Conservation (phyloP, 192 early-diverging fungal genomes). For the Chytriomyces sp. region DNA sequence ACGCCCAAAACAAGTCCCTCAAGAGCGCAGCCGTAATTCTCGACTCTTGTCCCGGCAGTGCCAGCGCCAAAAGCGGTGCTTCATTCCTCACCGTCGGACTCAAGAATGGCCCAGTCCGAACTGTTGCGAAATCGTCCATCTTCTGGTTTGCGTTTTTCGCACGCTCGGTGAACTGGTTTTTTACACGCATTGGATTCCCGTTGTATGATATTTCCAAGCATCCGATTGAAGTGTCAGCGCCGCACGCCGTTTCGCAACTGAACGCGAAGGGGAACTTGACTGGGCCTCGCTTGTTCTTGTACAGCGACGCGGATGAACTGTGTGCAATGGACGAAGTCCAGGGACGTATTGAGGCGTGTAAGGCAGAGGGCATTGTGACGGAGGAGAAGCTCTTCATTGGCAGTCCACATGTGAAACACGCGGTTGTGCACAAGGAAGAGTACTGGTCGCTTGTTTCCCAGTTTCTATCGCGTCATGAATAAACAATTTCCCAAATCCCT, state of each 20-base stretch:
- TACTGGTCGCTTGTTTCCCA: too few relatives aligned
- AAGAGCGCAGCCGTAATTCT: not conserved
- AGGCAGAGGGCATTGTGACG: slow-evolving; percentile 6
- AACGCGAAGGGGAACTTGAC: slow-evolving; percentile 2
- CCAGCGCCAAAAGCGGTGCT: not conserved
- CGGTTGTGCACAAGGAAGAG: not conserved
- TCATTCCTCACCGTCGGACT: not conserved
- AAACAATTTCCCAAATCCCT: not conserved
- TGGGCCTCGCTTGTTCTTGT: slow-evolving; percentile 10
- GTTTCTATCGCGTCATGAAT: too few relatives aligned
- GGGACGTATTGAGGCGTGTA: not conserved
- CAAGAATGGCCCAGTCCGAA: not conserved
- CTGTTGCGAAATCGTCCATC: not conserved
- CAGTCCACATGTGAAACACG: slow-evolving; percentile 17
- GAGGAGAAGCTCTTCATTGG: not conserved
- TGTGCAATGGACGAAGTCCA: not conserved
- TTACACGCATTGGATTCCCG: too few relatives aligned
- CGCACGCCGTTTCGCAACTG: not conserved
- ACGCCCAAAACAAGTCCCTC: not conserved
- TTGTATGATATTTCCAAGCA: not conserved
- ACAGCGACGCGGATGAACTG: slow-evolving; percentile 14
- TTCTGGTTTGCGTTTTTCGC: too few relatives aligned
- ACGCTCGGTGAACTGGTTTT: too few relatives aligned
- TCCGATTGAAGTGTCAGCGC: not conserved
- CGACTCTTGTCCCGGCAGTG: not conserved